These are phyloP conservation scores for Lumnitzera littorea DNA, from an alignment of 345 rosid genomes.

Conservation along the genomic window DNA sequence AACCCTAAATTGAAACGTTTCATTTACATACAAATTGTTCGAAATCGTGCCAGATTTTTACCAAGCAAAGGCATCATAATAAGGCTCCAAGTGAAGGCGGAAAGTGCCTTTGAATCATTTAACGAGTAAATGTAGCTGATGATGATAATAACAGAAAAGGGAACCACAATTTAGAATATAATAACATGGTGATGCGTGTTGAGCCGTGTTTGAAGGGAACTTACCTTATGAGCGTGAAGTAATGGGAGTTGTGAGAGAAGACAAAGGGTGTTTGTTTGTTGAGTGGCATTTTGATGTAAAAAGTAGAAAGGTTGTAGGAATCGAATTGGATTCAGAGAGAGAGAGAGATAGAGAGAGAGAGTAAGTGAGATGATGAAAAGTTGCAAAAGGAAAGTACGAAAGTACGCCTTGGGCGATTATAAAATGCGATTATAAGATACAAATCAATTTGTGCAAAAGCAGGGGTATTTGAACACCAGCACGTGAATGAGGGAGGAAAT, in stretches of 20 bases:
- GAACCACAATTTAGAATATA: conserved; percentile 21
- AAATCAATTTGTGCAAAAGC: too few species aligned
- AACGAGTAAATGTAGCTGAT: too few species aligned
- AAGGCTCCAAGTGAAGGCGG: too few species aligned
- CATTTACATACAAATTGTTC: conserved; percentile 18
- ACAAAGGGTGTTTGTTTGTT: conserved; percentile 5
- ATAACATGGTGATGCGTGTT: neutral
- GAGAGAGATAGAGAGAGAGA: too few species aligned
- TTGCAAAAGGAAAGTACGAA: too few species aligned
- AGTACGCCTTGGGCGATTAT: too few species aligned
- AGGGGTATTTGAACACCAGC: too few species aligned
- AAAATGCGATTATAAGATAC: too few species aligned
- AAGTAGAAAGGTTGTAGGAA: conserved; percentile 20
- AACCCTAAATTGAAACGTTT: neutral
- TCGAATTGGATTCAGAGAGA: conserved; percentile 17
- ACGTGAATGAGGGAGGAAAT: too few species aligned
- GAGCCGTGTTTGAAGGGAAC: neutral
- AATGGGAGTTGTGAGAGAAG: conserved; percentile 5
- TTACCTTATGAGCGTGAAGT: neutral
- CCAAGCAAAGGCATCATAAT: conserved; percentile 15
- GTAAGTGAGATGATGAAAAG: too few species aligned
- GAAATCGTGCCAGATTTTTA: conserved; percentile 20
- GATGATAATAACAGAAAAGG: too few species aligned
- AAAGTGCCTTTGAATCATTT: too few species aligned
- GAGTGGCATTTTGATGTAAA: conserved; percentile 9